phyloP scores from a whole-genome alignment of 2,329 filamentous ascomycete genomes.

The Endoconidiophora polonica region DNA sequence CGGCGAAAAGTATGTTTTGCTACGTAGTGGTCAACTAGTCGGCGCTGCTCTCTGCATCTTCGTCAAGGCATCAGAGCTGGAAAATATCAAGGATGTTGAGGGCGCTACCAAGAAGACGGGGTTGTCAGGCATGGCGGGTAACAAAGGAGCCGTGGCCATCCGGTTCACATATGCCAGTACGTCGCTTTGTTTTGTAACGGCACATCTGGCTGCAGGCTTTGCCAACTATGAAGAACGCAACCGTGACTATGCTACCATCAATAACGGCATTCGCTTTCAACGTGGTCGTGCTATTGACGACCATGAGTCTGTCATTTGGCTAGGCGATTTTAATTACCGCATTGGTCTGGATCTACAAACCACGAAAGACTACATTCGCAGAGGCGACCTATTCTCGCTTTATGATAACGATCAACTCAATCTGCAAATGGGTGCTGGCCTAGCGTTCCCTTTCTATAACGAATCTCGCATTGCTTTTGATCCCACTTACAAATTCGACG shows the following conservation, averaged over 20 bases:
- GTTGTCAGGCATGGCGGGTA: slow-evolving; percentile 91
- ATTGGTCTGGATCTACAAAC: slow-evolving; percentile 71
- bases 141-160: slow-evolving; percentile 94
- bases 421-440: slow-evolving; percentile 85
- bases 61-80: slow-evolving; percentile 60
- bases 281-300: slow-evolving; percentile 81
- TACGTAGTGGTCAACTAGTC: slow-evolving; percentile 85
- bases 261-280: slow-evolving; percentile 75
- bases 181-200: slow-evolving; percentile 86
- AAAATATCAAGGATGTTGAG: slow-evolving; percentile 88
- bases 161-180: slow-evolving; percentile 90
- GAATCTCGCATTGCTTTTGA: slow-evolving; percentile 77
- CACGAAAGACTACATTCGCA: slow-evolving; percentile 56
- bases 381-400: slow-evolving; percentile 56
- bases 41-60: slow-evolving; percentile 87
- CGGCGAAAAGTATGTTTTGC: slow-evolving; percentile 67
- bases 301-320: slow-evolving; percentile 80
- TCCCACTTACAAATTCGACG: slow-evolving; percentile 91
- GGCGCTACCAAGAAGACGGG: slow-evolving; percentile 88
- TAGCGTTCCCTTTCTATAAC: slow-evolving; percentile 80
- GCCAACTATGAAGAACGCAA: slow-evolving; percentile 95
- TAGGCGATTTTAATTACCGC: slow-evolving; percentile 96
- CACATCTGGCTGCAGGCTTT: slow-evolving; percentile 89
- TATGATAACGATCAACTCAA: slow-evolving; percentile 96
- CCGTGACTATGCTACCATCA: slow-evolving; percentile 78